These are phyloP conservation scores for Turnera subulata DNA, from an alignment of 345 rosid species.

Conservation along the genomic window DNA sequence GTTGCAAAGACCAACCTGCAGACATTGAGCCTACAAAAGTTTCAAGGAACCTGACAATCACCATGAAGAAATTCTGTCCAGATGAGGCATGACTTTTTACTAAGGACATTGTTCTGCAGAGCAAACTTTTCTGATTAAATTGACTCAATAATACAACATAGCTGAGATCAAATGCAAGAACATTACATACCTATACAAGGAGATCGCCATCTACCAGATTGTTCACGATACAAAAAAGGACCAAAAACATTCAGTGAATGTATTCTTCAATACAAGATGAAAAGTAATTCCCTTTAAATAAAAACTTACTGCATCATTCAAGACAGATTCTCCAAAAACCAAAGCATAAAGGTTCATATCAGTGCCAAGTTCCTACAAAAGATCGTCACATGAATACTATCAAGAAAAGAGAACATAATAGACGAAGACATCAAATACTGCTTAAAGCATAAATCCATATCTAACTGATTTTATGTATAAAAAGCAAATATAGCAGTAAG, in stretches of 20 bases:
- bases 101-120: conserved; percentile 89
- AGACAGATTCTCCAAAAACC: conserved; percentile 98
- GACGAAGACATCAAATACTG: too few relatives aligned
- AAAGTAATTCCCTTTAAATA: conserved; percentile 9
- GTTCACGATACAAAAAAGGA: background rate
- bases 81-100: conserved; percentile 64
- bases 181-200: conserved; percentile 78
- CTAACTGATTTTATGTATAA: too few relatives aligned
- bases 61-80: conserved; percentile 75
- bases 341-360: conserved; percentile 90
- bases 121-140: conserved; percentile 21
- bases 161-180: conserved; percentile 12
- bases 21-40: conserved; percentile 97
- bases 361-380: conserved; percentile 88
- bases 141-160: conserved; percentile 5
- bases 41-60: conserved; percentile 88
- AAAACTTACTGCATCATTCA: conserved; percentile 92
- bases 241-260: background rate
- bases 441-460: too few relatives aligned
- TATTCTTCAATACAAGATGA: background rate
- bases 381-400: conserved; percentile 2
- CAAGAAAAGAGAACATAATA: background rate
- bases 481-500: too few relatives aligned
- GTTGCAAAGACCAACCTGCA: conserved; percentile 55
- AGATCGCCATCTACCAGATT: conserved; percentile 77